Evolutionary conservation across 1,139 yeast species (phyloP), one percentile per base, ranked within the genome.

Genomic region (Yamadazyma blattariae): DNA sequence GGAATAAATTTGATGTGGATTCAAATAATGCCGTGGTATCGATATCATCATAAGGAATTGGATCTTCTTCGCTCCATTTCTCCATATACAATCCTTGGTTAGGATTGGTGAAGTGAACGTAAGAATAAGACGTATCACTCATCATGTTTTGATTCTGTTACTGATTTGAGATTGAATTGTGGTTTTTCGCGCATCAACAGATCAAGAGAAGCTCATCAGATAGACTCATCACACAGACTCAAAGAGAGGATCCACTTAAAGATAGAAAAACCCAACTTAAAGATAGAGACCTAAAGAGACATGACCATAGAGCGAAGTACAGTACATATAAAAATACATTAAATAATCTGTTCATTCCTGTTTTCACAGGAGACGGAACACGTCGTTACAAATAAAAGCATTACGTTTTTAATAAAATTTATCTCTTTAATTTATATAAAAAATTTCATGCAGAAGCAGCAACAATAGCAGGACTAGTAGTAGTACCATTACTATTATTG

Each of bases 1-100:
- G 72, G 41, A 66, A 67, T 24, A 65, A 42, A 27, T 41, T 50
- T 11, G 64, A 45, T 1, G 71, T 63, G 4, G 69, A 67, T 21
- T 68, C 73, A 21, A 64, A 45, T 12, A 69, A 52, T 4, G 56
- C 47, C 14, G 56, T 60, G 14, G 73, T 66, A 36, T 69, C 74
- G 18, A 69, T 65, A 34, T 65, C 72, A 40, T 67, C 71, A 39
- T 53, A 67, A 1, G 72, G 67, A 22, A 69, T 59, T 4, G 66
- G 60, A 7, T 61, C 70, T 35, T 67, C 69, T 18, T 53, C 54
- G n/a, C 31, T 26, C 75, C 75, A 69, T 29, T 61, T 56, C 39
- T 67, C 74, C 57, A 66, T 61, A 39, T 62, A 65, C 2, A 66
- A 45, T 13, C 67, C 71, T 40, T 64, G 71, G 50, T 67, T 66